Evolutionary conservation across 2,329 filamentous ascomycete genomes (phyloP), one percentile per base, ranked within the genome.

Genomic region (Beauveria scarabaeidicola): DNA sequence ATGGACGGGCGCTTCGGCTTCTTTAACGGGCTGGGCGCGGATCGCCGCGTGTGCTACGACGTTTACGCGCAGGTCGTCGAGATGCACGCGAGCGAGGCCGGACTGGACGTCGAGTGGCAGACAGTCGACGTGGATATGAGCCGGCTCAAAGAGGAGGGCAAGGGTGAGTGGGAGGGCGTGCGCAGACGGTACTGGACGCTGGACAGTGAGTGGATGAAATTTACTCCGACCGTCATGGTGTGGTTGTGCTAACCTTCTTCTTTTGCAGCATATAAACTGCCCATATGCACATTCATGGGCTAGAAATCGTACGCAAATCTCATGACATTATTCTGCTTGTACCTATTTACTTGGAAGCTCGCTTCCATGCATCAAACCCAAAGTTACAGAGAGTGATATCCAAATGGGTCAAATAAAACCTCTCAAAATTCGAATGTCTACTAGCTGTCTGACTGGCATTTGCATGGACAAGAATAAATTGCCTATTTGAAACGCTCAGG

Each of bases 11-110:
- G 87, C 9, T 96, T 95, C 70, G 87, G 92, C 64, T 95, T 93
- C 73, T 90, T 96, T 71, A 91, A 95, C 68, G 91, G 94, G 0
- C 84, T 97, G 61, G 94, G 94, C 0, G 94, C 94, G 3, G 94
- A 99, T 74, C 81, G 94, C 50, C 87, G 87, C 72, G 87, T 97
- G 63, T 96, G 91, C 74, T 97, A 97, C 73, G 94, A 97, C 75
- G 92, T 99, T 25, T 97, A 97, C 74, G 89, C 87, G 57, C 91
- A 89, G 71, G 90, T 97, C 3, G 88, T 90, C 1, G 93, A 97
- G 74, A 87, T 96, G 79, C 91, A 97, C 73, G 78, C 95, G 23
- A 84, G 88, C 63, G 92, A 97, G 66, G 91, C 91, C 10, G 92
- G 92, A 0, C 83, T 97, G 66, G 93, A 97, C 68, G 85, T 93